Evolutionary conservation across 1,284 basidiomycete species (phyloP), one percentile per base, ranked within the genome.

Genomic region (Takashimella tepidaria): DNA sequence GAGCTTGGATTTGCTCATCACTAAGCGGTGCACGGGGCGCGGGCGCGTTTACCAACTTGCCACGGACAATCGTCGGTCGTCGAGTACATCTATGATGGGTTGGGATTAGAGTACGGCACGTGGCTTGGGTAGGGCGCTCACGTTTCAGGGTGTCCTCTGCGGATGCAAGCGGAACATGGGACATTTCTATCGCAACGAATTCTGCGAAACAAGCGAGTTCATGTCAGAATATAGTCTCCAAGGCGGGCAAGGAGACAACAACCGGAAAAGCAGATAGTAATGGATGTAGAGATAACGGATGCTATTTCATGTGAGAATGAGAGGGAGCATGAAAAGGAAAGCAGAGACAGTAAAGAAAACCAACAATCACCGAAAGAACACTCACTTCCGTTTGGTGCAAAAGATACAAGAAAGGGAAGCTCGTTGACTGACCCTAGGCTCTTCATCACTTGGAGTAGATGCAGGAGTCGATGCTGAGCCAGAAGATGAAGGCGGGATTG

Each of bases 341-440:
- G n/a, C n/a, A n/a, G n/a, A n/a, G n/a, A n/a, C n/a, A n/a, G n/a
- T n/a, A n/a, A n/a, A n/a, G n/a, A n/a, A n/a, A n/a, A n/a, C n/a
- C n/a, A n/a, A n/a, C n/a, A n/a, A n/a, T n/a, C n/a, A n/a, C n/a
- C n/a, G 31, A 37, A 37, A 37, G 8, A 8, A 16, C 8, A 60
- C 58, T 51, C 44, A 60, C 59, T 60, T 60, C 23, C 59, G 53
- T 40, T 60, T 60, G 26, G 59, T 60, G 56, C 59, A 60, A 23
- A 60, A 60, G 1, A 56, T 51, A 22, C 59, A 60, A 19, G 48
- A 51, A 47, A 57, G 57, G 19, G 59, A 60, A 13, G 59, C 59
- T 23, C 59, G 53, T 50, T 60, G 59, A 44, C 48, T 51, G 21
- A 58, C 54, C 11, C 57, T 53, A 2, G 53, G 50, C 42, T 16